Evolutionary conservation across 768 basidiomycete genomes (phyloP).

Genomic region (Xerocomellus dryophilus): DNA sequence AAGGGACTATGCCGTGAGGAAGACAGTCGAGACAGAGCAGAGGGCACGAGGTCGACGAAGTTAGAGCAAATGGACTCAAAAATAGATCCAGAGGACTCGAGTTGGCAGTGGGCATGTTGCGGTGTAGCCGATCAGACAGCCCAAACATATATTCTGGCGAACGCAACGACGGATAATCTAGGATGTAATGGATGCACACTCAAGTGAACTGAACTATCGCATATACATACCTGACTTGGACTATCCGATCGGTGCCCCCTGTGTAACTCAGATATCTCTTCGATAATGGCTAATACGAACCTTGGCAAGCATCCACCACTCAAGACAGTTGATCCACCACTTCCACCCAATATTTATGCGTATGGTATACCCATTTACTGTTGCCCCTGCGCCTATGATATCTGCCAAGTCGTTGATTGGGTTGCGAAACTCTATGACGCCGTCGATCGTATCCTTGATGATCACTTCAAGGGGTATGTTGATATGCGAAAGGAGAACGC

Average conservation of each 20-base stretch:
- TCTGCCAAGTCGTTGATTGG: slow-evolving; percentile 35
- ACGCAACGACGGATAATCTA: neutral
- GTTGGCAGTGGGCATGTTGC: neutral
- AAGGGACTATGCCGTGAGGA: slow-evolving; percentile 10
- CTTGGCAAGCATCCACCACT: slow-evolving; percentile 33
- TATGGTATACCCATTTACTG: slow-evolving; percentile 40
- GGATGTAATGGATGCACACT: neutral
- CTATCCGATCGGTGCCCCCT: slow-evolving; percentile 1
- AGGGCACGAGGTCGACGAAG: slow-evolving; percentile 4
- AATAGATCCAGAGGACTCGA: slow-evolving; percentile 11
- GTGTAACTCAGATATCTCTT: neutral
- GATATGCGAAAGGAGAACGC: slow-evolving; percentile 23
- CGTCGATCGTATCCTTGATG: slow-evolving; percentile 36
- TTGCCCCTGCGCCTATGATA: slow-evolving; percentile 35
- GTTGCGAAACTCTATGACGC: slow-evolving; percentile 46
- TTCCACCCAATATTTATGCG: slow-evolving; percentile 30
- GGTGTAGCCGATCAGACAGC: neutral
- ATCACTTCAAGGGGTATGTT: slow-evolving; percentile 36
- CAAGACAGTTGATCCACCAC: slow-evolving; percentile 35
- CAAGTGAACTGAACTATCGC: neutral
- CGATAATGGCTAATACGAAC: slow-evolving; percentile 14
- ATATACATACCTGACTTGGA: slow-evolving; percentile 24
- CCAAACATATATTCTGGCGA: neutral
- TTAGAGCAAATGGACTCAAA: slow-evolving; percentile 4
- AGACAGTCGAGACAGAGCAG: slow-evolving; percentile 25